Conservation (phyloP, 495 filamentous ascomycete species). For the Hyaloscypha bicolor region DNA sequence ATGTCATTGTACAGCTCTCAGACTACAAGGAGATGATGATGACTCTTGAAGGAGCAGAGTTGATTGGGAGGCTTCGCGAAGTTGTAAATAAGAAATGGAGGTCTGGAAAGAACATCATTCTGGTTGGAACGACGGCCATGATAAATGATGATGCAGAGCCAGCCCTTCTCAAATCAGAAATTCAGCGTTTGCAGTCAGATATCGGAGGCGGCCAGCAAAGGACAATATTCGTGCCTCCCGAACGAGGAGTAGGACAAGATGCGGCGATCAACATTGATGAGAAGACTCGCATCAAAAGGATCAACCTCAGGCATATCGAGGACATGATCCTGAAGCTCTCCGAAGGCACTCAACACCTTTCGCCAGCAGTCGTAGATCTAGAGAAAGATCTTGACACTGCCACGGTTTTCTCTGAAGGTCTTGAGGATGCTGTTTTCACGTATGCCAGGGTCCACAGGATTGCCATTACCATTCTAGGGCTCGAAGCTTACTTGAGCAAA, state of each 20-base stretch:
- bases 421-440: constrained; percentile 58
- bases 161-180: constrained; percentile 26
- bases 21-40: constrained; percentile 76
- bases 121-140: constrained; percentile 67
- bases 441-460: constrained; percentile 64
- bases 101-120: constrained; percentile 67
- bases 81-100: constrained; percentile 70
- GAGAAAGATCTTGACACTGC: constrained; percentile 34
- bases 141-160: constrained; percentile 16
- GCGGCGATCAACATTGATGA: constrained; percentile 36
- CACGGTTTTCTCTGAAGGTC: constrained; percentile 34
- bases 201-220: constrained; percentile 40
- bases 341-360: constrained; percentile 19
- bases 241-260: constrained; percentile 26
- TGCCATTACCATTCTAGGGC: constrained; percentile 61
- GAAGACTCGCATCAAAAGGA: constrained; percentile 54
- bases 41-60: constrained; percentile 60
- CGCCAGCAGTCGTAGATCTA: constrained; percentile 24
- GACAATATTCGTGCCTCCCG: constrained; percentile 54
- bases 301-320: constrained; percentile 72
- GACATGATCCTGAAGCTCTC: constrained; percentile 50
- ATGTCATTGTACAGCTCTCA: constrained; percentile 72
- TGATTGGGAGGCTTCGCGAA: constrained; percentile 67
- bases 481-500: constrained; percentile 4
- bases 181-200: constrained; percentile 39